Conservation (phyloP, 169 alveolate species). For the Cryptosporidium meleagridis region DNA sequence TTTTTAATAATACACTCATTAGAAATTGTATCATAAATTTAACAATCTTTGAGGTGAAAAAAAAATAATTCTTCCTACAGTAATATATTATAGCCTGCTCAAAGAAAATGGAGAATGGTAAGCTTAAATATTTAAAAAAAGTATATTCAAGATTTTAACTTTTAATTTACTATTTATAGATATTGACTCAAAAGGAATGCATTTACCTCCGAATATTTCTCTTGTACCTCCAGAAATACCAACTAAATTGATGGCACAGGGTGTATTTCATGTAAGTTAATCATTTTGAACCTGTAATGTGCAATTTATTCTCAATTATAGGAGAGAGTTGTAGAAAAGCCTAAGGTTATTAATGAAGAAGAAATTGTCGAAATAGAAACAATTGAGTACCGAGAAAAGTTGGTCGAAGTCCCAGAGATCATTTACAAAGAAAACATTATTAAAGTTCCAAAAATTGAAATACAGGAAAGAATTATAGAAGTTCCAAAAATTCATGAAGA, state of each 20-base stretch:
- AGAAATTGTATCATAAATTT: not conserved
- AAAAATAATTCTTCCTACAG: not conserved
- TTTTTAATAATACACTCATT: not conserved
- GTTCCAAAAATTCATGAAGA: slow-evolving; percentile 70
- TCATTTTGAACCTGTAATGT: not conserved
- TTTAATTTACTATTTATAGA: not conserved
- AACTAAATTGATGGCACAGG: slow-evolving; percentile 55
- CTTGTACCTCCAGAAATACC: slow-evolving; percentile 74
- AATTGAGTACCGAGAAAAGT: slow-evolving; percentile 58
- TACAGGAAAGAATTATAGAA: slow-evolving; percentile 69
- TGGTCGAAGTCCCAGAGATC: slow-evolving; percentile 66
- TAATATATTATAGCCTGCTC: not conserved
- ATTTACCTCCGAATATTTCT: slow-evolving; percentile 69
- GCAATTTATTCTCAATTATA: not conserved
- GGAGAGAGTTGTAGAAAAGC: slow-evolving; percentile 70
- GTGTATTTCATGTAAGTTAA: slow-evolving; percentile 64
- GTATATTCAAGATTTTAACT: not conserved
- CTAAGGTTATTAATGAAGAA: slow-evolving; percentile 67
- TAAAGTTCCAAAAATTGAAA: slow-evolving; percentile 70
- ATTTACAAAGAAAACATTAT: slow-evolving; percentile 56
- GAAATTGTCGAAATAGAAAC: slow-evolving; percentile 69
- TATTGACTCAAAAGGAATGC: slow-evolving; percentile 43
- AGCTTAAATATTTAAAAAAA: not conserved
- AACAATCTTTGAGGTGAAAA: not conserved
- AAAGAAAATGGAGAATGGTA: not conserved